Base-by-base conservation (phyloP, 768 basidiomycete genomes). In the Mycena alexandri region DNA sequence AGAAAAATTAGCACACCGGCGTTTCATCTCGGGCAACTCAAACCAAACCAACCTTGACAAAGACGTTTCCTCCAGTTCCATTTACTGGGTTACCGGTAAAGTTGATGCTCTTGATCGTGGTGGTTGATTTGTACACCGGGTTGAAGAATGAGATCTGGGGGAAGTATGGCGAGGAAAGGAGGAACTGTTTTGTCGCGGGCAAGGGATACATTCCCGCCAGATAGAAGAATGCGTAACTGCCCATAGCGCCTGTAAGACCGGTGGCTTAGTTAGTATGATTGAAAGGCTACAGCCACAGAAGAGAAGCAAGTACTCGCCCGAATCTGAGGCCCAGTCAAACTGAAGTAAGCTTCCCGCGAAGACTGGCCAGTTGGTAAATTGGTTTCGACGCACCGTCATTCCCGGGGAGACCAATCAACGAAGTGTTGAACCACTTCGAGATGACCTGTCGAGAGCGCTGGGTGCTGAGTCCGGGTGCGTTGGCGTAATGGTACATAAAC, bases 401-500 rank as follows among this genome's bases (percentile, higher is more conserved):
- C 22, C 89, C 89, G 13, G 89, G 89, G 2, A 90, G 77, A 0
- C 89, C 89, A 57, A 81, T 82, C 14, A 76, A 78, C 9, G 87
- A 83, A 0, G 85, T 87, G 70, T 88, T 89, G 80, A 85, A 90
- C 72, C 78, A 85, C 63, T 84, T 74, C 1, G 86, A 81, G 55
- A 90, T 85, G n/a, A 85, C 80, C 71, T 87, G 83, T 29, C 89
- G 76, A 34, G 87, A 84, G 19, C 84, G 77, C 70, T 86, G 85
- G 3, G 87, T 88, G 73, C 87, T 90, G 21, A 85, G 74, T 2
- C 87, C 88, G 0, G 89, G 89, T 3, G 80, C 79, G 73, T 89
- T 84, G 2, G 86, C 89, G 69, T 90, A 90, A 76, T 90, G 89
- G 71, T 89, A 90, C 89, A 90, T 90, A 75, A 84, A 89, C 0